Evolutionary conservation across 2,329 filamentous ascomycete species (phyloP).

Genomic region (Fusarium anguioides): DNA sequence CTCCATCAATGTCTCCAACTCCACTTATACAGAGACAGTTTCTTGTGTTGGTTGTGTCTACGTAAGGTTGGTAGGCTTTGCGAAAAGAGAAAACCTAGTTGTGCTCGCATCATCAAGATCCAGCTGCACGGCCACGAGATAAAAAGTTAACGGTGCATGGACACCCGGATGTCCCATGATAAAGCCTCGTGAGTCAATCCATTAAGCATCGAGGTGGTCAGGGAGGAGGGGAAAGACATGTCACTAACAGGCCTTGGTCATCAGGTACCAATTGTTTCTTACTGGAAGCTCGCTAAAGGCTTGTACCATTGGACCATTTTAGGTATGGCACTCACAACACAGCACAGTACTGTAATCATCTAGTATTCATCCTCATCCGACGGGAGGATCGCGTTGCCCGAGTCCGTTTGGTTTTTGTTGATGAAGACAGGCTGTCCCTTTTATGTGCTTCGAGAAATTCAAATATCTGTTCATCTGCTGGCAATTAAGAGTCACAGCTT

Average conservation of each 20-base stretch:
- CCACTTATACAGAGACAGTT: conserved; percentile 21
- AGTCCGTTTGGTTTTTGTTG: conserved; percentile 4
- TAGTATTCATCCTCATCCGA: not conserved
- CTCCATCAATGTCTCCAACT: conserved; percentile 29
- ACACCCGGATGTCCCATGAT: conserved; percentile 27
- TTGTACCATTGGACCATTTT: conserved; percentile 6
- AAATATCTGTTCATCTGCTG: not conserved
- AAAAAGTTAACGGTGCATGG: conserved; percentile 15
- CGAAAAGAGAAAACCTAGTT: conserved; percentile 3
- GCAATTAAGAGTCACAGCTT: conserved; percentile 38
- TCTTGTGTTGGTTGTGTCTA: conserved; percentile 14
- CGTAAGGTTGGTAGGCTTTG: not conserved
- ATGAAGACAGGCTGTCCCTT: conserved; percentile 25
- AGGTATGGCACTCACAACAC: not conserved
- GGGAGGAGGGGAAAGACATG: conserved; percentile 3
- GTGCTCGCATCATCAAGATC: not conserved
- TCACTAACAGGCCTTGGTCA: conserved; percentile 24
- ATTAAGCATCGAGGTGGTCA: not conserved
- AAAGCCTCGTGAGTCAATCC: conserved; percentile 28
- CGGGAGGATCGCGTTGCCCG: conserved; percentile 1
- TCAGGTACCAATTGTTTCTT: conserved; percentile 13
- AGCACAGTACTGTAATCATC: not conserved
- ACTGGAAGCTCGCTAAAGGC: not conserved
- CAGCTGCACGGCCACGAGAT: conserved; percentile 24
- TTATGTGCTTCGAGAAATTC: not conserved